Percentiles rank a stretch among this genome's conserved stretches.
phyloP scores from a whole-genome alignment of 371 early-diverging fungal genomes.

The Actinomucor elegans region DNA sequence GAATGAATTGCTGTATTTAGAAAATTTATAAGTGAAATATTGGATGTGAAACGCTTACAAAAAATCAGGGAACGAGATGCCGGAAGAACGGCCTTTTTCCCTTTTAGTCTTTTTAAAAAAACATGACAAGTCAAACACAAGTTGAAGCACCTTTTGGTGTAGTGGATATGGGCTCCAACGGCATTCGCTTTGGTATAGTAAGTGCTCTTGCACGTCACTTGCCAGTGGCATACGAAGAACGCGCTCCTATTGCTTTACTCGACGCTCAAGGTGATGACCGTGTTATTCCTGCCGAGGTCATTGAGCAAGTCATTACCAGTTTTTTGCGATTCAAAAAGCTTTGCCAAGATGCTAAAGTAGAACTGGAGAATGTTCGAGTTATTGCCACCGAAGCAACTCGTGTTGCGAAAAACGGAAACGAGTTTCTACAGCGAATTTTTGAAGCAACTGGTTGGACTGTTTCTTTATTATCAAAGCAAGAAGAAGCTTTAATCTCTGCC shows the following conservation, averaged over 20 bases:
- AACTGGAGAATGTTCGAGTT: constrained; percentile 41
- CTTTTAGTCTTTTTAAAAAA: too few relatives aligned
- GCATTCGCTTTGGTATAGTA: constrained; percentile 66
- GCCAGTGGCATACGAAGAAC: constrained; percentile 65
- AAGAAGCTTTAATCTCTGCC: constrained; percentile 62
- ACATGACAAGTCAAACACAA: not conserved
- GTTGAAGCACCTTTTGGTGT: constrained; percentile 54
- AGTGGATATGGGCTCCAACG: constrained; percentile 72
- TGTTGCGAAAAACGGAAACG: constrained; percentile 52
- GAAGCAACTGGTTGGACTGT: constrained; percentile 56
- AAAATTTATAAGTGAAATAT: too few relatives aligned
- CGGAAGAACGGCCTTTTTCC: too few relatives aligned
- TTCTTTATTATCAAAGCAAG: constrained; percentile 48
- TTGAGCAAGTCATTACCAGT: constrained; percentile 52
- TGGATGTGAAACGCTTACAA: too few relatives aligned
- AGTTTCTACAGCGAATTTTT: constrained; percentile 48
- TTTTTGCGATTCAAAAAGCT: constrained; percentile 57
- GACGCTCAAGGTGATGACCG: constrained; percentile 54
- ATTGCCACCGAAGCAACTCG: constrained; percentile 69
- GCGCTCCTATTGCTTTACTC: constrained; percentile 61
- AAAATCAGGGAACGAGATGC: too few relatives aligned
- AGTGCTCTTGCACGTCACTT: constrained; percentile 56
- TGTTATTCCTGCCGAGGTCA: constrained; percentile 50
- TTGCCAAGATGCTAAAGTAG: constrained; percentile 47
- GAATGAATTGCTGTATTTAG: too few relatives aligned